Percentiles rank a stretch among this genome's conserved stretches.
Evolutionary conservation across 805 yeast genomes (phyloP).

Genomic region (Henningerozyma blattae): DNA sequence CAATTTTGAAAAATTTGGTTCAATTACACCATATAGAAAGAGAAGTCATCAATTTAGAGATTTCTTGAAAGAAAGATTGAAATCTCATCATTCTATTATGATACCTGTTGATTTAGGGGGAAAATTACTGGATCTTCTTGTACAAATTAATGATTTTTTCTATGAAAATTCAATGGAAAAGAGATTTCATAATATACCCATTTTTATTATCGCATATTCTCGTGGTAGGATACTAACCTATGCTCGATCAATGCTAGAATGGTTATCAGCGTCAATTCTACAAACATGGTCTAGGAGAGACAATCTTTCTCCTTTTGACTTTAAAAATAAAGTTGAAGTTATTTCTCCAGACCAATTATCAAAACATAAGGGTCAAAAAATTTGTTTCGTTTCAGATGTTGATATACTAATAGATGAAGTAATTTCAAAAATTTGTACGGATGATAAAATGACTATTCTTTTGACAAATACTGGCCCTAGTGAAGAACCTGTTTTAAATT

Average conservation of each 20-base stretch:
- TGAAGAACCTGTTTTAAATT: constrained; percentile 47
- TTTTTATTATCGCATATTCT: constrained; percentile 63
- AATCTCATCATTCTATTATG: constrained; percentile 51
- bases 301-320: constrained; percentile 60
- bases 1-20: constrained; percentile 43
- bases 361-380: constrained; percentile 54
- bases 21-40: constrained; percentile 46
- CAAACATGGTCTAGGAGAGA: constrained; percentile 73
- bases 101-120: constrained; percentile 76
- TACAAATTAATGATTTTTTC: constrained; percentile 57
- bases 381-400: constrained; percentile 61
- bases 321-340: constrained; percentile 45
- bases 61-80: constrained; percentile 37
- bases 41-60: constrained; percentile 58
- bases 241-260: constrained; percentile 84
- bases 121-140: constrained; percentile 68
- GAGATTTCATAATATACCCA: constrained; percentile 40
- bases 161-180: constrained; percentile 26
- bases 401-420: constrained; percentile 51
- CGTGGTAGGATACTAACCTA: constrained; percentile 69
- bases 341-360: constrained; percentile 44
- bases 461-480: constrained; percentile 52
- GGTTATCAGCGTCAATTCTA: constrained; percentile 86
- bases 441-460: constrained; percentile 56
- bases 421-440: constrained; percentile 43